Percentiles rank a stretch among this genome's conserved stretches.
Evolutionary conservation across 306 rosid species (phyloP).

Genomic region (Castanospermum australe): DNA sequence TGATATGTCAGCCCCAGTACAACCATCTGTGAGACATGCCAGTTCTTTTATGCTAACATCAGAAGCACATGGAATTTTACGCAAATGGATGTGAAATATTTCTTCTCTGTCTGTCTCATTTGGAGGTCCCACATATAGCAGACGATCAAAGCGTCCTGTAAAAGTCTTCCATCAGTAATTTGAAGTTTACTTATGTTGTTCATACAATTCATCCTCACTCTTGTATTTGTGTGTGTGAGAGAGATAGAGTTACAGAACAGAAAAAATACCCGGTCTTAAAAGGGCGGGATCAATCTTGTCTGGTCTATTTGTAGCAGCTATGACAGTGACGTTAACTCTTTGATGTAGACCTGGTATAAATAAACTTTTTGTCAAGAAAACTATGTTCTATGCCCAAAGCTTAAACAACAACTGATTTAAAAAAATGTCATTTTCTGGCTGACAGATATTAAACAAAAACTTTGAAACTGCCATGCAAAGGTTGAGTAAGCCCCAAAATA

Average conservation of each 20-base stretch:
- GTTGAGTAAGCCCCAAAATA: not conserved
- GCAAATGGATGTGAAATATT: constrained; percentile 78
- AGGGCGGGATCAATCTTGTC: constrained; percentile 93
- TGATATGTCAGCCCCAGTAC: constrained; percentile 88
- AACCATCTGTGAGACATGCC: constrained; percentile 65
- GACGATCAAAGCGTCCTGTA: constrained; percentile 89
- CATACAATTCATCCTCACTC: not conserved
- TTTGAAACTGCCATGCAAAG: not conserved
- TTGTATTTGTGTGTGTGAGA: not conserved
- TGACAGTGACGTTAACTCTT: constrained; percentile 80
- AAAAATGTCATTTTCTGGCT: constrained; percentile 9
- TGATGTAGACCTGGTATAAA: constrained; percentile 72
- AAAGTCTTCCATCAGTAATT: constrained; percentile 12
- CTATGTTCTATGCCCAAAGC: not conserved
- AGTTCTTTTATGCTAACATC: constrained; percentile 64
- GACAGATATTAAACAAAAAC: not conserved
- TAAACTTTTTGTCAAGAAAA: constrained; percentile 23
- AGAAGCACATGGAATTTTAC: constrained; percentile 63
- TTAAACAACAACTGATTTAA: not conserved
- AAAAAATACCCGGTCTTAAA: constrained; percentile 73
- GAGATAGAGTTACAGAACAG: not conserved
- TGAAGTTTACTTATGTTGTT: not conserved
- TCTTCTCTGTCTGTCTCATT: constrained; percentile 75
- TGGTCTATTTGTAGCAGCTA: constrained; percentile 94
- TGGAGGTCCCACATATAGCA: constrained; percentile 91